phyloP scores from a whole-genome alignment of 805 yeast species.

The Debaryomyces tyrocola region DNA sequence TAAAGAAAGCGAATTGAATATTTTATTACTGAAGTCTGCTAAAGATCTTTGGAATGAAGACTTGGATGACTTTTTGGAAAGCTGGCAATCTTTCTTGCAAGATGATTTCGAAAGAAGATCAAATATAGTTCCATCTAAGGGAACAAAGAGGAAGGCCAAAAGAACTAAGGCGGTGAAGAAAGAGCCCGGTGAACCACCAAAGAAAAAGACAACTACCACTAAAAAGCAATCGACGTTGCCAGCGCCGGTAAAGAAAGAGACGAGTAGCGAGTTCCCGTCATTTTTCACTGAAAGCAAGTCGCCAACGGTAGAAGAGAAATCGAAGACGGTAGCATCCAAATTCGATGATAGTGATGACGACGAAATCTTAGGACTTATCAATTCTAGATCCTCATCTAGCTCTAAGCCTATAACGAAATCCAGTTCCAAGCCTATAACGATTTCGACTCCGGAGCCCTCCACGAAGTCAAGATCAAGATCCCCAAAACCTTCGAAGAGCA shows the following conservation, averaged over 20 bases:
- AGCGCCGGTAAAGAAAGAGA: conserved; percentile 10
- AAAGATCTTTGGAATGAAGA: conserved; percentile 89
- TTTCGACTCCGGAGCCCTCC: background rate
- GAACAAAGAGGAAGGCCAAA: conserved; percentile 40
- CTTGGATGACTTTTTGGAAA: conserved; percentile 66
- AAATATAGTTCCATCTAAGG: conserved; percentile 45
- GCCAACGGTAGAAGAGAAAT: background rate
- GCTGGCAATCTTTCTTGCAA: conserved; percentile 67
- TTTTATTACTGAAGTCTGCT: conserved; percentile 65
- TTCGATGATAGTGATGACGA: conserved; percentile 40
- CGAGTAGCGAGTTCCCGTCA: conserved; percentile 10
- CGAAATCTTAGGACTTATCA: conserved; percentile 20
- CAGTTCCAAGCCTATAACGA: conserved; percentile 1
- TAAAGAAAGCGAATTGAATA: conserved; percentile 69
- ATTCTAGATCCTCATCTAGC: background rate
- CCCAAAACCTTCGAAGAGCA: background rate
- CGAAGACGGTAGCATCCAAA: conserved; percentile 3
- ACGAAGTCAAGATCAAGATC: background rate
- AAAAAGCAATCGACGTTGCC: background rate
- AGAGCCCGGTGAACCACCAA: conserved; percentile 9
- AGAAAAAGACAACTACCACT: conserved; percentile 12
- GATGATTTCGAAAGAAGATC: conserved; percentile 63
- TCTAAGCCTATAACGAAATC: background rate
- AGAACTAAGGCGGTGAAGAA: conserved; percentile 11
- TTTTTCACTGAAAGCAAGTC: conserved; percentile 9